Percentiles rank a stretch among this genome's conserved stretches.
Evolutionary conservation across 2,329 filamentous ascomycete genomes (phyloP).

Genomic region (Colletotrichum tabaci): DNA sequence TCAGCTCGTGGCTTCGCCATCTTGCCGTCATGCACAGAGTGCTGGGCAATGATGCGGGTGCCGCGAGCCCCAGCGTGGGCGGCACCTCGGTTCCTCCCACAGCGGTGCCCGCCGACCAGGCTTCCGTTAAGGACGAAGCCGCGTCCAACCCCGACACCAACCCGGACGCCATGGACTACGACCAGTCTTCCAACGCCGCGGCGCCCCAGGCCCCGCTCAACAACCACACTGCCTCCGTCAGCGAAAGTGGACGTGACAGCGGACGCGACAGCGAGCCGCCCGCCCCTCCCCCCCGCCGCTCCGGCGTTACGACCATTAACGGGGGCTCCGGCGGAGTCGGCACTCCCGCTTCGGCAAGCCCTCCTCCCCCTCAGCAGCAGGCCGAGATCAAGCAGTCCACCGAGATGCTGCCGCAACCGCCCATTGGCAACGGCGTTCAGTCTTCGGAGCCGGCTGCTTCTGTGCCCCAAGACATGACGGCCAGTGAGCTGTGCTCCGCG

Average conservation of each 20-base stretch:
- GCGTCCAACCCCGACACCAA: constrained; percentile 70
- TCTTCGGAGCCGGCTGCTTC: constrained; percentile 45
- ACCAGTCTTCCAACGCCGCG: constrained; percentile 57
- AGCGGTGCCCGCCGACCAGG: constrained; percentile 47
- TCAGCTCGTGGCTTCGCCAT: constrained; percentile 72
- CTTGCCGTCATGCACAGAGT: constrained; percentile 75
- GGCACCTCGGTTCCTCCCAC: constrained; percentile 51
- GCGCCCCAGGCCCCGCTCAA: constrained; percentile 49
- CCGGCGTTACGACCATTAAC: constrained; percentile 72
- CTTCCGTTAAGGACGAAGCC: constrained; percentile 69
- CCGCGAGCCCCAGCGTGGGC: constrained; percentile 49
- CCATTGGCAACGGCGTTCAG: constrained; percentile 43
- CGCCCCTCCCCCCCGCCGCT: constrained; percentile 62
- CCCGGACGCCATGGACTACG: constrained; percentile 71
- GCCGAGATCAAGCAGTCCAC: constrained; percentile 57
- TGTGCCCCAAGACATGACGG: constrained; percentile 66
- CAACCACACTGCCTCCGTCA: constrained; percentile 47
- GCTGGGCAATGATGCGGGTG: constrained; percentile 66
- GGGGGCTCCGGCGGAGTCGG: constrained; percentile 66
- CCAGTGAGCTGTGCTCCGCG: constrained; percentile 69
- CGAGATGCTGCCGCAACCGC: constrained; percentile 29
- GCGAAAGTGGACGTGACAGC: constrained; percentile 63
- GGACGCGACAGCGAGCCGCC: constrained; percentile 70
- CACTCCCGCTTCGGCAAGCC: constrained; percentile 64
- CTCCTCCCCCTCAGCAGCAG: constrained; percentile 52